phyloP scores from a whole-genome alignment of 257 asterid species.

The Haberlea rhodopensis region DNA sequence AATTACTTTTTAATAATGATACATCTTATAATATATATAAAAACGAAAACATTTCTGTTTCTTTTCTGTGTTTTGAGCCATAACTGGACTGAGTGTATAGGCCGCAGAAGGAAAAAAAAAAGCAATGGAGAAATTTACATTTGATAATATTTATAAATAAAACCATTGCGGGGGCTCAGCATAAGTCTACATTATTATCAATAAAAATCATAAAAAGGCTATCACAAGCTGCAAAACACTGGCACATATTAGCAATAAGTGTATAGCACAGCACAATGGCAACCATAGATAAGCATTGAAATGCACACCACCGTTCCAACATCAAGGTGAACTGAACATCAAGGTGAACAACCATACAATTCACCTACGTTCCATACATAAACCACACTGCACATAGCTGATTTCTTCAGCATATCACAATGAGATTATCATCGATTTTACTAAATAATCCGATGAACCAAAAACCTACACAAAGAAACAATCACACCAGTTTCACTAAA shows the following conservation, averaged over 20 bases:
- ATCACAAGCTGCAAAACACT: slow-evolving; percentile 24
- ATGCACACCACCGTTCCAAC: slow-evolving; percentile 22
- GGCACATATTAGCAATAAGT: slow-evolving; percentile 23
- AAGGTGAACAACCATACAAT: slow-evolving; percentile 28
- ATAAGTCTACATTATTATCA: slow-evolving; percentile 18
- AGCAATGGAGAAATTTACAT: background rate
- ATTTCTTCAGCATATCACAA: slow-evolving; percentile 6
- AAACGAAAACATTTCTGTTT: too few relatives aligned
- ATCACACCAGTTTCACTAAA: slow-evolving; percentile 5
- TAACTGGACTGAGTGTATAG: background rate
- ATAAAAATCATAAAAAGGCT: slow-evolving; percentile 18
- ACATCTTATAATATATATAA: too few relatives aligned
- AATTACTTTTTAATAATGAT: too few relatives aligned
- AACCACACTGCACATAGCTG: slow-evolving; percentile 26
- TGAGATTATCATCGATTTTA: background rate
- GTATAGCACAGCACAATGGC: too few relatives aligned
- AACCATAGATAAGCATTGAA: too few relatives aligned
- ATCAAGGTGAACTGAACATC: slow-evolving; percentile 13
- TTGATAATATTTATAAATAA: background rate
- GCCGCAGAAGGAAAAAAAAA: background rate
- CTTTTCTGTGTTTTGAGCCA: too few relatives aligned
- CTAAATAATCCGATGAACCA: background rate
- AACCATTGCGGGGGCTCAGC: too few relatives aligned
- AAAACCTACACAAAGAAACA: background rate
- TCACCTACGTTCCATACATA: slow-evolving; percentile 27